Conservation (phyloP, 441 rosid species). For the Gossypium trilobum region DNA sequence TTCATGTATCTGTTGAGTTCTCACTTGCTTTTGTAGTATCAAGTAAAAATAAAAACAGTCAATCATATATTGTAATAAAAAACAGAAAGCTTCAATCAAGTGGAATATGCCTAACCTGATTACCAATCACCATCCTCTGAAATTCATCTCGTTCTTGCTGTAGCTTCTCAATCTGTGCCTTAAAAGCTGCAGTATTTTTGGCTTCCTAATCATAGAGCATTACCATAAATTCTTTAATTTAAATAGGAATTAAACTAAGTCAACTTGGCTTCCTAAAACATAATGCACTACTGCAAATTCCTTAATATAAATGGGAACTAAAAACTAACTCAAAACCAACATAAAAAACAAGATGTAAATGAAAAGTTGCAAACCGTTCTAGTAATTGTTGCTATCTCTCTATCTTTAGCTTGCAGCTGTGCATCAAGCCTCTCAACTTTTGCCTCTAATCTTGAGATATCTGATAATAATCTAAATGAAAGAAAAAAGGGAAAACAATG, state of each 20-base stretch:
- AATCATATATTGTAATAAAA: slow-evolving; percentile 10
- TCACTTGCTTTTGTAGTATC: slow-evolving; percentile 67
- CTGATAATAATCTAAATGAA: slow-evolving; percentile 55
- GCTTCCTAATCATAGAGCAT: slow-evolving; percentile 52
- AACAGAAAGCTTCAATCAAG: not conserved
- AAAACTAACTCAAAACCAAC: slow-evolving; percentile 7
- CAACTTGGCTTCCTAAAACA: slow-evolving; percentile 67
- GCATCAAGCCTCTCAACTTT: slow-evolving; percentile 91
- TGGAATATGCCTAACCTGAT: slow-evolving; percentile 55
- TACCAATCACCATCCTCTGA: slow-evolving; percentile 94
- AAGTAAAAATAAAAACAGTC: slow-evolving; percentile 14
- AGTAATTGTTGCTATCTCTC: slow-evolving; percentile 91
- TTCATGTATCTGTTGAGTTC: slow-evolving; percentile 93
- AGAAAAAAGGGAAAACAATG: slow-evolving; percentile 1
- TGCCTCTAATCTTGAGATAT: slow-evolving; percentile 85
- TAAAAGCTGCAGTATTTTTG: slow-evolving; percentile 75
- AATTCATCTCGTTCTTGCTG: slow-evolving; percentile 96
- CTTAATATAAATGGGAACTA: slow-evolving; percentile 6
- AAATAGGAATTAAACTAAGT: not conserved
- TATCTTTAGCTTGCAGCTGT: slow-evolving; percentile 69
- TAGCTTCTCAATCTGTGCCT: slow-evolving; percentile 86
- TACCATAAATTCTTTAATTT: slow-evolving; percentile 13
- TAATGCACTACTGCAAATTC: slow-evolving; percentile 4
- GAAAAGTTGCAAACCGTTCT: slow-evolving; percentile 53
- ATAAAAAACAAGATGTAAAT: not conserved